phyloP scores from a whole-genome alignment of 2,329 filamentous ascomycete genomes.

The Exophiala sp. region DNA sequence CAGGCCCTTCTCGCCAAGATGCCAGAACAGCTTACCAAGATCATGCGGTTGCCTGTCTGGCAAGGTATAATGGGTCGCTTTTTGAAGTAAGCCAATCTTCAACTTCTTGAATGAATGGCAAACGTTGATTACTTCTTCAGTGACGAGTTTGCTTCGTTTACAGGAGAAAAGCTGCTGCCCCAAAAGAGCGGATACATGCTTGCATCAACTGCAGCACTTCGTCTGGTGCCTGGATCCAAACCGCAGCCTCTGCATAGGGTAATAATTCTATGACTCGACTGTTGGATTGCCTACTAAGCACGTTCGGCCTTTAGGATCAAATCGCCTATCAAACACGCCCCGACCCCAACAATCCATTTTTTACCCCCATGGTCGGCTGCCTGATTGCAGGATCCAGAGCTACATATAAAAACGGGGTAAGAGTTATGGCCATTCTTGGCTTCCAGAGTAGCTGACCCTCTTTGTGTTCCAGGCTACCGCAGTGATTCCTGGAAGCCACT shows the following conservation, averaged over 20 bases:
- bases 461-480: constrained; percentile 21
- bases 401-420: constrained; percentile 28
- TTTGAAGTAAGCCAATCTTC: not conserved
- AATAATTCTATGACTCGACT: not conserved
- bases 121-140: not conserved
- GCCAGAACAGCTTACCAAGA: constrained; percentile 1
- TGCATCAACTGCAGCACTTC: not conserved
- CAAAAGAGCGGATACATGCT: constrained; percentile 3
- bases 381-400: constrained; percentile 14
- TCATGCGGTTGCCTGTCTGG: not conserved
- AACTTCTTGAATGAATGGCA: too few species aligned
- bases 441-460: too few species aligned
- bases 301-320: too few species aligned
- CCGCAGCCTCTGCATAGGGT: constrained; percentile 1
- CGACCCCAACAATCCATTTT: too few species aligned
- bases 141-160: not conserved
- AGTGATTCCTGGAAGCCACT: constrained; percentile 30
- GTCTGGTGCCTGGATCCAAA: not conserved
- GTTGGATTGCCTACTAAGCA: too few species aligned
- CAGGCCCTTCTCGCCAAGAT: not conserved
- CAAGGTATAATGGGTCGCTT: not conserved
- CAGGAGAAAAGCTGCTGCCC: not conserved
- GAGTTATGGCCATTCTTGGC: too few species aligned
- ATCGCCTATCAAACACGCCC: too few species aligned
- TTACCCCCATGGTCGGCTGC: constrained; percentile 13